Percentiles rank a stretch among this genome's conserved stretches.
Evolutionary conservation across 768 basidiomycete species (phyloP).

Genomic region (Tephrocybe sp.): DNA sequence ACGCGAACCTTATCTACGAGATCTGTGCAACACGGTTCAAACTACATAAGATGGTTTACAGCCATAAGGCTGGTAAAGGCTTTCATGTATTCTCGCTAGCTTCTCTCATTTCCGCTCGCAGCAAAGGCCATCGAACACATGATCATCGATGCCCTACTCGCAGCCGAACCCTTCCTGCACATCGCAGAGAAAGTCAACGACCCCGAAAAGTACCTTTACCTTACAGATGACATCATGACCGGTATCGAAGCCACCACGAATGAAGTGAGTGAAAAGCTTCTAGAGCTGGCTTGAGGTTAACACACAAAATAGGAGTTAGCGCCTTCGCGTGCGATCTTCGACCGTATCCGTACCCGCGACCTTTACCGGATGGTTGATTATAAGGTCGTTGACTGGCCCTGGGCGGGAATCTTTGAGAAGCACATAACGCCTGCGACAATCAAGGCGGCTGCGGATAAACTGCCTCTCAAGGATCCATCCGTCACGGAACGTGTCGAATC

Average conservation of each 20-base stretch:
- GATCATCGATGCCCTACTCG: constrained; percentile 74
- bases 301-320: constrained; percentile 55
- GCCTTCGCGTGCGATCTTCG: constrained; percentile 57
- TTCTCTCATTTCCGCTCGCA: constrained; percentile 22
- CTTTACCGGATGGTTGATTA: constrained; percentile 73
- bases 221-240: constrained; percentile 70
- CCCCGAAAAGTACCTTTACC: constrained; percentile 57
- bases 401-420: constrained; percentile 32
- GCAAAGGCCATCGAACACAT: constrained; percentile 82
- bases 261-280: constrained; percentile 46
- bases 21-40: constrained; percentile 74
- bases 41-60: constrained; percentile 82
- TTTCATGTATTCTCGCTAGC: constrained; percentile 1
- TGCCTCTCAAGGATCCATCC: constrained; percentile 20
- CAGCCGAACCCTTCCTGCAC: constrained; percentile 64
- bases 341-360: constrained; percentile 60
- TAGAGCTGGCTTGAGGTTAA: too few species aligned
- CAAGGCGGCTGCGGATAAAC: constrained; percentile 38
- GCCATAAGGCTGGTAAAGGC: constrained; percentile 68
- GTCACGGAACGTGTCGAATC: constrained; percentile 27
- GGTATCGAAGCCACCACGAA: constrained; percentile 56
- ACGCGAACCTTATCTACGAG: constrained; percentile 73
- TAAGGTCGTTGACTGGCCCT: constrained; percentile 47
- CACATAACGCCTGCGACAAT: constrained; percentile 44
- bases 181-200: constrained; percentile 57